Evolutionary conservation across 768 basidiomycete genomes (phyloP), one percentile per base, ranked within the genome.

Genomic region (Suillus decipiens): DNA sequence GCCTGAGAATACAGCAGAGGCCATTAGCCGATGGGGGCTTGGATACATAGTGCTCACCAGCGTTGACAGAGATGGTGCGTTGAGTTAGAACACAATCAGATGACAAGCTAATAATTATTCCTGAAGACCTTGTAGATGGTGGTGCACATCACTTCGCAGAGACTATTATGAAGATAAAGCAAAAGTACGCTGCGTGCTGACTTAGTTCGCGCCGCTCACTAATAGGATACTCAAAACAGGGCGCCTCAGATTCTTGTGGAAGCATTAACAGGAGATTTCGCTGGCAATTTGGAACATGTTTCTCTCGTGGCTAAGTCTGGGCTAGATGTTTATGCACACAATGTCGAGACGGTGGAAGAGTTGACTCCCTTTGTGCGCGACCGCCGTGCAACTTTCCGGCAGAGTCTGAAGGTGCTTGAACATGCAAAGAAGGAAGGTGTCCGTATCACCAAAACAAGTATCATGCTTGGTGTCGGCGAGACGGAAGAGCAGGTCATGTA

Each of bases 391-490:
- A 93, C 88, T 17, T 96, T 96, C 79, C 80, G 90, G 50, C 92
- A 90, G 76, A 95, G 89, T 74, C 77, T 96, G 60, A 81, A 81
- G 66, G 93, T 96, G 3, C 81, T 96, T 1, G 82, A 90, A 72
- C 88, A 88, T 59, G 94, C 94, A 14, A 96, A 96, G 79, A 84
- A 85, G 63, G 83, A 88, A 64, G 93, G 91, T 8, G 93, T 92
- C 2, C 85, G 86, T 54, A 83, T 99, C 61, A 99, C 97, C 10
- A 99, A 99, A 81, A 98, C 95, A 10, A 98, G 96, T 72, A 89
- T 99, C 64, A 99, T 99, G 97, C 86, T 99, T 53, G 97, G 97
- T 63, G 89, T 99, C 1, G 97, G 97, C 10, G 97, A 99, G 80
- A 85, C 82, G 45, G 86, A 88, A 47, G 88, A 91, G 5, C 93